A percentile compares a stretch with the other conserved stretches of the same genome.
Conservation (phyloP, 2,329 filamentous ascomycete genomes). For the Tolypocladium tropicale region DNA sequence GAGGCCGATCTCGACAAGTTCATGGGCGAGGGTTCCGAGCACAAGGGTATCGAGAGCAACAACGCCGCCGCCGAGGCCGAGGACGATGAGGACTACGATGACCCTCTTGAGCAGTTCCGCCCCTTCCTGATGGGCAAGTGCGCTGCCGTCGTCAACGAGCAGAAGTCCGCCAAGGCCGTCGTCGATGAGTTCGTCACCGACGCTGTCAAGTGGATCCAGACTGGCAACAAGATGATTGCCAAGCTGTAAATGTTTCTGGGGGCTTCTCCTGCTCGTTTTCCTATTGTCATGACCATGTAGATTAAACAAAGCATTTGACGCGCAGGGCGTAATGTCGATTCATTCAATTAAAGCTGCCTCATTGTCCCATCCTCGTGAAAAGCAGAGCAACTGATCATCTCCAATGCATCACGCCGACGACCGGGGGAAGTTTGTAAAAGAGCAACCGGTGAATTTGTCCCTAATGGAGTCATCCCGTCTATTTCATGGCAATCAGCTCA, state of each 20-base stretch:
- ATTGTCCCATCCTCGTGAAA: no score
- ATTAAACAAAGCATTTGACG: conserved; percentile 3
- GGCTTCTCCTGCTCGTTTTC: conserved; percentile 2
- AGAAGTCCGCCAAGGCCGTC: conserved; percentile 81
- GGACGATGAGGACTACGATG: conserved; percentile 65
- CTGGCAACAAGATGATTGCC: conserved; percentile 56
- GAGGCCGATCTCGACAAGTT: conserved; percentile 89
- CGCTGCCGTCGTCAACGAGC: conserved; percentile 85
- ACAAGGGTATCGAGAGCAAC: conserved; percentile 45
- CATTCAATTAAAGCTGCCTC: background rate
- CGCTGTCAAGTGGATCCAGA: conserved; percentile 60
- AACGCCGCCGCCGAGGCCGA: conserved; percentile 53
- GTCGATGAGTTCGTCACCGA: conserved; percentile 89
- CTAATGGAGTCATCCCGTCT: conserved; percentile 9
- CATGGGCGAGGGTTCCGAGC: conserved; percentile 49
- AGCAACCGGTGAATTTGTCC: background rate
- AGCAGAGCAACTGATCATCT: no score
- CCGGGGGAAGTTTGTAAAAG: no score
- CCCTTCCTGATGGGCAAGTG: conserved; percentile 97
- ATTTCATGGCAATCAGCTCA: conserved; percentile 23
- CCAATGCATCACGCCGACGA: no score
- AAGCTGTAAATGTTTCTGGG: conserved; percentile 54
- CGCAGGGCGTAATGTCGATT: background rate
- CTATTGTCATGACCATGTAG: conserved; percentile 4
- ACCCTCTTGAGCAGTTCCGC: conserved; percentile 82